Evolutionary conservation across 2,329 filamentous ascomycete genomes (phyloP).

Genomic region (Fusarium coffeatum): DNA sequence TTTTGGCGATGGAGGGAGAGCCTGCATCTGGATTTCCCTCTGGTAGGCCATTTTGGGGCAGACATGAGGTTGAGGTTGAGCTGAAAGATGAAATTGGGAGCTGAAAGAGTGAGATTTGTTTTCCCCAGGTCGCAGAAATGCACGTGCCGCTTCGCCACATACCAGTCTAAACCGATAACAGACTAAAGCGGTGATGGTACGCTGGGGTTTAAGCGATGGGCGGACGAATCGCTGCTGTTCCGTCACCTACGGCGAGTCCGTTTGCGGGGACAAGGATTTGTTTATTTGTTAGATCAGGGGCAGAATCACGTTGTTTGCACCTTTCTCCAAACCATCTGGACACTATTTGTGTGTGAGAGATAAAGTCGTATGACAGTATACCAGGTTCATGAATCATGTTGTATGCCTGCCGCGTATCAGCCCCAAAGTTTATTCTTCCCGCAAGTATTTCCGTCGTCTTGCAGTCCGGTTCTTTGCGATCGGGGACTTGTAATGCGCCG

Average conservation of each 20-base stretch:
- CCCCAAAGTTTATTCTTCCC: neutral
- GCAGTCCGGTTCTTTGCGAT: neutral
- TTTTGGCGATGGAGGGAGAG: conserved; percentile 14
- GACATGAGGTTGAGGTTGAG: neutral
- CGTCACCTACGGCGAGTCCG: conserved; percentile 6
- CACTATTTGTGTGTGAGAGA: neutral
- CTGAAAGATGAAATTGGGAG: neutral
- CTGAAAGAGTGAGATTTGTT: conserved; percentile 3
- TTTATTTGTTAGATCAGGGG: neutral
- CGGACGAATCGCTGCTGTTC: conserved; percentile 7
- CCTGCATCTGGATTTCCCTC: conserved; percentile 36
- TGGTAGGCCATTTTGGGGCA: conserved; percentile 43
- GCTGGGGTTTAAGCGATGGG: neutral
- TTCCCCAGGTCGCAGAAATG: conserved; percentile 9
- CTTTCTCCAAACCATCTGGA: neutral
- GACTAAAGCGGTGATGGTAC: neutral
- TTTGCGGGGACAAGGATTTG: neutral
- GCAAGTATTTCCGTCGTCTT: neutral
- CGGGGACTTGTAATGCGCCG: neutral
- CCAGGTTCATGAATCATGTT: neutral
- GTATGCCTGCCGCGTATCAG: neutral
- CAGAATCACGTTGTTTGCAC: neutral
- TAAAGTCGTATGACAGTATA: neutral
- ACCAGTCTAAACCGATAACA: conserved; percentile 1
- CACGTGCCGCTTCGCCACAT: conserved; percentile 23